Evolutionary conservation across 2,329 filamentous ascomycete genomes (phyloP), one percentile per base, ranked within the genome.

Genomic region (Coniochaeta ligniaria): DNA sequence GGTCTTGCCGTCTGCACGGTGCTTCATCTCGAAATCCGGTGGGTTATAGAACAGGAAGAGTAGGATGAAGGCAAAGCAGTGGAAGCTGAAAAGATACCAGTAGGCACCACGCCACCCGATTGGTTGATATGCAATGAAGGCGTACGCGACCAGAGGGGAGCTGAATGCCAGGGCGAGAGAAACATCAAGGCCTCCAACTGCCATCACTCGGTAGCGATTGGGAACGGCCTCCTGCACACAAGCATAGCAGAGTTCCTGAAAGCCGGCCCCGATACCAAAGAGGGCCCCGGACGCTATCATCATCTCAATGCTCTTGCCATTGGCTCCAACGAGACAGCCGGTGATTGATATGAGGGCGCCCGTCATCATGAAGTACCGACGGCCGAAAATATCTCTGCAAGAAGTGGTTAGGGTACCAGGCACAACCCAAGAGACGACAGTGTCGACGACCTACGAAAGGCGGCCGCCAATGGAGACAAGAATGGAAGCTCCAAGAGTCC

Each of bases 281-380:
- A 78, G 65, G 11, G 70, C 73, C 16, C 74, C 73, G 20, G 71
- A 71, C 5, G 68, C 72, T 59, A 78, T 76, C 74, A 77, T 76
- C 59, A 73, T 70, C 31, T 70, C 68, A 62, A 78, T 76, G 59
- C 59, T 70, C 55, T 71, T 64, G 6, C 72, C 75, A 1, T 73
- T 76, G 0, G 75, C 75, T 4, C 74, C 73, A 16, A 77, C 70
- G 31, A 77, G 71, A 24, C 69, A 82, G 0, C 83, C 83, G 0
- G 84, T 63, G 0, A 72, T 73, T 60, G 84, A 84, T 0, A 81
- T 63, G 9, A 69, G 70, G 2, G 83, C 74, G 2, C 77, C 68
- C 7, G 69, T 59, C 0, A 82, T 69, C 22, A 73, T 71, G 33
- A 75, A 68, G 50, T 71, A 75, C 24, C 78, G 74, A 2, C 82